Evolutionary conservation across 1,284 basidiomycete species (phyloP).

Genomic region (Boletellus sp.): DNA sequence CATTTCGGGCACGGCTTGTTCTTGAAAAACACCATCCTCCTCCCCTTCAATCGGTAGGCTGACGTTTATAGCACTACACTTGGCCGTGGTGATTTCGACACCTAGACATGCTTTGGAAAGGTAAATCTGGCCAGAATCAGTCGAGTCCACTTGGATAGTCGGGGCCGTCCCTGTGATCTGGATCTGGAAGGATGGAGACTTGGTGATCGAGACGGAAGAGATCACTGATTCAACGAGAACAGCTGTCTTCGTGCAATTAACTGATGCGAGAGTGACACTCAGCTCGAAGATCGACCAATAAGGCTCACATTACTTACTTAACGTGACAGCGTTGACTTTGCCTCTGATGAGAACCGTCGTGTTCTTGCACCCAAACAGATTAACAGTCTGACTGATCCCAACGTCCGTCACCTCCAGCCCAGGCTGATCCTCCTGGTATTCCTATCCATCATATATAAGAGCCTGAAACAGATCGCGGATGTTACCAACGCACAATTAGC

Average conservation of each 20-base stretch:
- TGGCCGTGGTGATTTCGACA: conserved; percentile 90
- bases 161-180: conserved; percentile 90
- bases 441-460: conserved; percentile 46
- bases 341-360: conserved; percentile 86
- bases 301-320: conserved; percentile 58
- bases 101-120: conserved; percentile 79
- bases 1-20: conserved; percentile 95
- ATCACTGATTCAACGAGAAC: conserved; percentile 91
- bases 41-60: conserved; percentile 84
- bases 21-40: conserved; percentile 89
- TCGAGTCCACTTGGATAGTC: conserved; percentile 91
- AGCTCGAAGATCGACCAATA: conserved; percentile 4
- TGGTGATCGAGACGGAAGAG: conserved; percentile 83
- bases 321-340: conserved; percentile 92
- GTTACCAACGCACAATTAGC: conserved; percentile 68
- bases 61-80: conserved; percentile 93
- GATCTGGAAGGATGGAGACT: conserved; percentile 88
- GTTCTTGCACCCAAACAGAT: conserved; percentile 90
- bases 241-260: conserved; percentile 87
- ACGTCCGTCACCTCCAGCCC: conserved; percentile 74
- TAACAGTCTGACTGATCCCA: conserved; percentile 83
- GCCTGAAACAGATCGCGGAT: neutral
- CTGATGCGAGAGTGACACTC: conserved; percentile 39
- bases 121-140: conserved; percentile 94
- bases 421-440: conserved; percentile 87